Evolutionary conservation across 192 early-diverging fungal genomes (phyloP), one percentile per base, ranked within the genome.

Genomic region (Rhizophagus sp.): DNA sequence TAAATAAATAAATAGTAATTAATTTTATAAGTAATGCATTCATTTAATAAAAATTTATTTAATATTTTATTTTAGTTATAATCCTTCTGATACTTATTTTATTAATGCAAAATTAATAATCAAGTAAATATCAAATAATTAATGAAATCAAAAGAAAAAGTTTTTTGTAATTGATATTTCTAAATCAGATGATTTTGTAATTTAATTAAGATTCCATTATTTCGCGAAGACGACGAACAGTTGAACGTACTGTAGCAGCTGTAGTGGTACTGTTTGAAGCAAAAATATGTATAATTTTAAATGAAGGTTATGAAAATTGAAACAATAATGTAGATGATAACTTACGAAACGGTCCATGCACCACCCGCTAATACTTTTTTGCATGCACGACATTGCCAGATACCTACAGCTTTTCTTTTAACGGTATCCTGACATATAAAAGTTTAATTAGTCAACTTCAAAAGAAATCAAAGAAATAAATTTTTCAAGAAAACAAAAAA

Each of bases 331-430:
- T 30, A 9, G 61, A 77, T 57, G 22, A 34, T 61, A n/a, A 87
- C 84, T 90, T 83, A 89, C 90, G 90, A 90, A 75, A 97, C 90
- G 77, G 96, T 95, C 95, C 96, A 99, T 84, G 98, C 98, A 85
- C 98, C 98, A 82, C 96, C 98, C 77, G 98, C 98, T 83, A 98
- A 89, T 81, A 87, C 86, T 93, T 98, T 97, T 85, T 90, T 91
- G 92, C 98, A 99, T 78, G 93, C 95, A 81, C 91, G 90, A 92
- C 98, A 99, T 85, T 95, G 91, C 98, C 98, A 99, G 93, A 99
- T 99, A 86, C 97, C 98, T 83, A 99, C 98, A 76, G 96, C 91
- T 73, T 89, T 86, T 83, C 98, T 94, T 90, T 94, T 95, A 83
- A 99, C 96, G 78, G 94, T 87, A 86, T 97, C 95, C 95, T 94